Conservation (phyloP, 768 basidiomycete genomes). For the Termitomyces sp. region DNA sequence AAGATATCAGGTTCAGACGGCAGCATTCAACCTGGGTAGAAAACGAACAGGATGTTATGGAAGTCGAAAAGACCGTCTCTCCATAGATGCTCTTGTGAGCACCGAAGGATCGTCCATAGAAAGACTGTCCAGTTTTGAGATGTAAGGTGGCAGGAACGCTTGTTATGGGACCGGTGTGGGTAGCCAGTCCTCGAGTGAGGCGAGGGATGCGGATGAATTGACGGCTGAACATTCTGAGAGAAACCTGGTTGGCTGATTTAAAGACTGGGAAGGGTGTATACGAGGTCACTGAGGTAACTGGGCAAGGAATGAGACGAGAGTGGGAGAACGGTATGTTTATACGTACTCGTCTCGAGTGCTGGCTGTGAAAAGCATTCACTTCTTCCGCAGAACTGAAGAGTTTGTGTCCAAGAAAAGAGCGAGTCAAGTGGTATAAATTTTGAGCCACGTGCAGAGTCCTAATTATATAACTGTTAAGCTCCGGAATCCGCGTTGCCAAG, state of each 20-base stretch:
- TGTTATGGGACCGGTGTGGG: constrained; percentile 49
- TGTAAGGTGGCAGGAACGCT: constrained; percentile 80
- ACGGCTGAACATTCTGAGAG: constrained; percentile 53
- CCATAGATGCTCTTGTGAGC: constrained; percentile 84
- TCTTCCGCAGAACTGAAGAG: constrained; percentile 10
- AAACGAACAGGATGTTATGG: constrained; percentile 91
- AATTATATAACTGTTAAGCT: constrained; percentile 47
- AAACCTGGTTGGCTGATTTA: constrained; percentile 22
- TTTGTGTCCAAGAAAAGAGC: constrained; percentile 17
- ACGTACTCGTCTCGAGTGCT: constrained; percentile 88
- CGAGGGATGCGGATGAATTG: constrained; percentile 47
- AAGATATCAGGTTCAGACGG: constrained; percentile 8
- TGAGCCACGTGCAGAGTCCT: constrained; percentile 9
- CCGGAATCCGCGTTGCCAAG: neutral
- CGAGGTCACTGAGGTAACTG: constrained; percentile 89
- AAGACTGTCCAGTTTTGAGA: constrained; percentile 92
- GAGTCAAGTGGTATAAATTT: constrained; percentile 15
- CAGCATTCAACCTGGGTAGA: neutral
- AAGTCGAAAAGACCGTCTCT: constrained; percentile 98
- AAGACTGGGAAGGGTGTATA: constrained; percentile 65
- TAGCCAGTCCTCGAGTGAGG: constrained; percentile 61
- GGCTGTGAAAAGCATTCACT: constrained; percentile 80
- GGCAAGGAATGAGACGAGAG: constrained; percentile 21
- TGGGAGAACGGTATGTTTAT: constrained; percentile 5
- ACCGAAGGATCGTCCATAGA: constrained; percentile 87